Evolutionary conservation across 2,329 filamentous ascomycete genomes (phyloP).

Genomic region (Diaporthe capsici): DNA sequence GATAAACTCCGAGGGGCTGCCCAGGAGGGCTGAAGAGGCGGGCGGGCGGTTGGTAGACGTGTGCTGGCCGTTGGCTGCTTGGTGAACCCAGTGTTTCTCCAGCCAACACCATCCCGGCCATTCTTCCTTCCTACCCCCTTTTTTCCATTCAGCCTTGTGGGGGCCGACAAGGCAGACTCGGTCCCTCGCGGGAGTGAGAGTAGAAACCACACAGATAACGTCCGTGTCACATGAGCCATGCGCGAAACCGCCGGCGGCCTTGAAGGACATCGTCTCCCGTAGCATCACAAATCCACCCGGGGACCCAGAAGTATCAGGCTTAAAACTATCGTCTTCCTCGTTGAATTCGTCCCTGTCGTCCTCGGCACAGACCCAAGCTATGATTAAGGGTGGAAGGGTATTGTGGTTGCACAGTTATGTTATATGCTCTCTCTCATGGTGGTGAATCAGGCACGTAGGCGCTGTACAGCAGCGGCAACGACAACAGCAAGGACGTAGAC

Average conservation of each 20-base stretch:
- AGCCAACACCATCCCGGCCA: not conserved
- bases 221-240: not conserved
- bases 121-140: not conserved
- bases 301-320: not conserved
- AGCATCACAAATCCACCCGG: not conserved
- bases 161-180: slow-evolving; percentile 19
- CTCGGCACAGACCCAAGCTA: not conserved
- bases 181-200: too few species aligned
- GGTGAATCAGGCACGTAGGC: not conserved
- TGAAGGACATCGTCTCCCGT: not conserved
- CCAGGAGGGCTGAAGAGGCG: not conserved
- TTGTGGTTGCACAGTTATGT: not conserved
- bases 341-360: not conserved
- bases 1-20: not conserved
- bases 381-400: not conserved
- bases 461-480: slow-evolving; percentile 6
- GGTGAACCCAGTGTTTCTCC: not conserved
- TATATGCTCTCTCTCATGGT: not conserved
- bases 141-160: slow-evolving; percentile 24
- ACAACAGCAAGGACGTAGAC: not conserved
- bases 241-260: not conserved
- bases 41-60: not conserved
- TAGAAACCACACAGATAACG: not conserved
- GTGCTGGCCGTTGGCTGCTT: not conserved
- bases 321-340: slow-evolving; percentile 9